Conservation (phyloP, 495 filamentous ascomycete species). For the Lentithecium fluviatile region DNA sequence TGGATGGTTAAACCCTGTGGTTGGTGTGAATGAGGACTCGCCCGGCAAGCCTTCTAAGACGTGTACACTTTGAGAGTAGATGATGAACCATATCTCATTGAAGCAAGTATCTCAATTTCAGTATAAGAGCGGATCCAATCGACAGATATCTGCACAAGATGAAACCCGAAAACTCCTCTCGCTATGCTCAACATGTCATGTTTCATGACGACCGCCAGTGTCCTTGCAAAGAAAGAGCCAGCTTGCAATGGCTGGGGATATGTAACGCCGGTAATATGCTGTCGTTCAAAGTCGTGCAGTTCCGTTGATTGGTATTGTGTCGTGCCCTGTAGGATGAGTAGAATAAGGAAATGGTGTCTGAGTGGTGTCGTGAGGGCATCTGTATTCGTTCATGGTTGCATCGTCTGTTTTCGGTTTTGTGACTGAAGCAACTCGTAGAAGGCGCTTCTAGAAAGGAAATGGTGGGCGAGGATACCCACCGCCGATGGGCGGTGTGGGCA, state of each 20-base stretch:
- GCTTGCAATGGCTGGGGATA: background rate
- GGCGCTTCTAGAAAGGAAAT: conserved; percentile 4
- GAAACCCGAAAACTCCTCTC: background rate
- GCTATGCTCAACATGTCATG: conserved; percentile 5
- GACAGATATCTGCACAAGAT: background rate
- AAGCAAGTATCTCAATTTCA: no score
- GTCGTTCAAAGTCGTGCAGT: background rate
- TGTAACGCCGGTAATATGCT: conserved; percentile 1
- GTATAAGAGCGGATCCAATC: no score
- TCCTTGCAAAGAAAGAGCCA: background rate
- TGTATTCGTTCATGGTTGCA: no score
- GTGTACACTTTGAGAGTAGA: no score
- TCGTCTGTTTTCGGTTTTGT: no score
- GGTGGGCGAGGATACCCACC: conserved; percentile 22
- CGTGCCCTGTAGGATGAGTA: background rate
- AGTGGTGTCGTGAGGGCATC: no score
- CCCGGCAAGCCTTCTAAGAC: no score
- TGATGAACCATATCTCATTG: no score
- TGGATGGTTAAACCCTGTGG: no score
- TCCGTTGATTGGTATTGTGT: no score
- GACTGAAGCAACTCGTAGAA: no score
- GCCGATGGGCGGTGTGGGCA: conserved; percentile 33
- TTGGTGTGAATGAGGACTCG: no score
- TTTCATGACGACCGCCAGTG: background rate
- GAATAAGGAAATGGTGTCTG: background rate